Evolutionary conservation across 75 land plant genomes (phyloP), one percentile per base, ranked within the genome.

Genomic region (Pinus albicaulis): DNA sequence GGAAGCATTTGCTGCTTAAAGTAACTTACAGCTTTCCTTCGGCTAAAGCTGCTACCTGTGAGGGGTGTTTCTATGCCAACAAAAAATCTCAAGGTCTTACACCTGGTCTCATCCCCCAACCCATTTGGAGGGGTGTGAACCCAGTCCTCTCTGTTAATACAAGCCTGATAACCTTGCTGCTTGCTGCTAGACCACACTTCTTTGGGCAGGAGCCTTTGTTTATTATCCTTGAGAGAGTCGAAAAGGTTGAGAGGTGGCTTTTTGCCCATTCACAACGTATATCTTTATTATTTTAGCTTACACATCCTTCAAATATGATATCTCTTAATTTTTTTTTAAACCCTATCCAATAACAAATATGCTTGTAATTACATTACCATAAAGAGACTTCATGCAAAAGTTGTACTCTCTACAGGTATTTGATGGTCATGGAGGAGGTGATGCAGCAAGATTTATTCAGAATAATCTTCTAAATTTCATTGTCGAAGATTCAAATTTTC

Each of bases 401-500:
- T 61, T 61, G 12, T 20, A 41, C 25, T 72, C 8, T 55, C 57
- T 28, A 52, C 78, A 93, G 95, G 95, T 93, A 28, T 93, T 93
- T 89, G 95, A 93, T 85, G 95, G 95, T 31, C 95, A 93, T 78
- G 91, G 88, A 8, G 95, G 95, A 36, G 82, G 77, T 17, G 95
- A 91, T 81, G 95, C 95, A 28, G 95, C 95, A 57, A 70, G 73
- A 8, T 93, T 84, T 78, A 82, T 88, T 28, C 80, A 83, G 65
- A 87, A 85, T 36, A 86, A 93, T 76, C 75, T 91, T 77, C 78
- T 93, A 16, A 86, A 61, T 11, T 86, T 74, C 59, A 88, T 93
- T 63, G 76, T 89, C 28, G 87, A 85, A 65, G 95, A 93, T 80
- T 78, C 76, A 10, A 57, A 90, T 75, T 93, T 89, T 65, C 91